Evolutionary conservation across 1,284 basidiomycete genomes (phyloP).

Genomic region (Puccinia horiana): DNA sequence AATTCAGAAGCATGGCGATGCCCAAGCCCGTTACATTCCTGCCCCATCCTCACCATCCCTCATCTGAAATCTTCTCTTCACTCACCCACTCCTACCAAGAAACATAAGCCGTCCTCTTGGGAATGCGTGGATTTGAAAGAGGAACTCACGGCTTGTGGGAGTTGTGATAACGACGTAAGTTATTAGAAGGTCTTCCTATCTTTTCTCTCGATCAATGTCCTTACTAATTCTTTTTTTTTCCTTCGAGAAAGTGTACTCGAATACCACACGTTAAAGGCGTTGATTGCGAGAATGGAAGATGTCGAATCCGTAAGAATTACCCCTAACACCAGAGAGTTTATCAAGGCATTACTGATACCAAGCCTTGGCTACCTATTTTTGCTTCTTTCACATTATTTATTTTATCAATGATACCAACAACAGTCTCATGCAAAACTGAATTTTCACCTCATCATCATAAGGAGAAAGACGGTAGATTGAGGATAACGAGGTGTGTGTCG

Average conservation of each 20-base stretch:
- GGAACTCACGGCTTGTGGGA: conserved; percentile 21
- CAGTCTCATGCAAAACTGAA: conserved; percentile 4
- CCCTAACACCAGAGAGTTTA: neutral
- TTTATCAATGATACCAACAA: no score
- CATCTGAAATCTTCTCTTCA: neutral
- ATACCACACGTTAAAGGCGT: conserved; percentile 9
- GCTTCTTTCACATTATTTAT: neutral
- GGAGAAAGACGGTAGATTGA: neutral
- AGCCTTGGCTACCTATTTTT: neutral
- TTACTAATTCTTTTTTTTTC: neutral
- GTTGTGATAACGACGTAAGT: conserved; percentile 27
- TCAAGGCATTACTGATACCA: neutral
- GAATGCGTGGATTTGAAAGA: conserved; percentile 29
- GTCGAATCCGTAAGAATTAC: conserved; percentile 14
- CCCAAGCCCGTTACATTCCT: conserved; percentile 15
- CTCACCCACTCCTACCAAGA: neutral
- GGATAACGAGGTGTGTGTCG: neutral
- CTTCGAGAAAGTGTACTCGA: neutral
- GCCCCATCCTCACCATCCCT: neutral
- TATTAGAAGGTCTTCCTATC: neutral
- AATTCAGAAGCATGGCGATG: conserved; percentile 28
- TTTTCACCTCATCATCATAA: conserved; percentile 14
- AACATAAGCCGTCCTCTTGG: neutral
- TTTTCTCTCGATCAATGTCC: neutral
- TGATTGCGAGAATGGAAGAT: conserved; percentile 11